Evolutionary conservation across 2,329 filamentous ascomycete species (phyloP).

Genomic region (Elsinoe arachidis): DNA sequence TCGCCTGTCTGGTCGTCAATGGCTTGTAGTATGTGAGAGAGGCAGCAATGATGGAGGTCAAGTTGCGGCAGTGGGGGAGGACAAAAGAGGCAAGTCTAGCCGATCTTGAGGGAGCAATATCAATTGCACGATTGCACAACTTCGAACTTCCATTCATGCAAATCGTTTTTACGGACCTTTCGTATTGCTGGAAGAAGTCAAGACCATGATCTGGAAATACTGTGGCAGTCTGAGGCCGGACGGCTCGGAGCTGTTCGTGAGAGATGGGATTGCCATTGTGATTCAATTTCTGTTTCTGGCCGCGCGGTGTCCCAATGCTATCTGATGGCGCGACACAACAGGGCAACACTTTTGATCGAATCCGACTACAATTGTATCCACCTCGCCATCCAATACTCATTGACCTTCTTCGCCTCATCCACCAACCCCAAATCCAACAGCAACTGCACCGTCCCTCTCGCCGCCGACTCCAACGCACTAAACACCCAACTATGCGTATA

Average conservation of each 20-base stretch:
- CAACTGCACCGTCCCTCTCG: constrained; percentile 56
- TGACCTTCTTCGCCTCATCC: constrained; percentile 58
- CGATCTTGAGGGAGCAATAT: background rate
- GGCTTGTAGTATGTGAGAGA: background rate
- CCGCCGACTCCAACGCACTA: constrained; percentile 57
- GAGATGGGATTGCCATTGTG: too few species aligned
- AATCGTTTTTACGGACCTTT: too few species aligned
- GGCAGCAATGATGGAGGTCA: constrained; percentile 2
- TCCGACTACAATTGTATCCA: constrained; percentile 41
- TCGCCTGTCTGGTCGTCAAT: background rate
- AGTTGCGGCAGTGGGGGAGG: background rate
- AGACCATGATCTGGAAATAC: too few species aligned
- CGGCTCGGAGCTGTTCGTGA: too few species aligned
- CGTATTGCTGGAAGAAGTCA: too few species aligned
- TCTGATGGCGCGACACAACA: background rate
- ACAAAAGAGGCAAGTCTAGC: background rate
- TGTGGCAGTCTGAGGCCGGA: too few species aligned
- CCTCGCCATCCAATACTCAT: constrained; percentile 59
- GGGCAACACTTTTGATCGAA: background rate
- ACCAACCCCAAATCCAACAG: constrained; percentile 57
- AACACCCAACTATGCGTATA: constrained; percentile 67
- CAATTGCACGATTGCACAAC: background rate
- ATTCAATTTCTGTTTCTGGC: too few species aligned
- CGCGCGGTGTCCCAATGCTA: background rate
- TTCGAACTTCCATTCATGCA: too few species aligned